Evolutionary conservation across 495 filamentous ascomycete species (phyloP).

Genomic region (Talaromyces liani): DNA sequence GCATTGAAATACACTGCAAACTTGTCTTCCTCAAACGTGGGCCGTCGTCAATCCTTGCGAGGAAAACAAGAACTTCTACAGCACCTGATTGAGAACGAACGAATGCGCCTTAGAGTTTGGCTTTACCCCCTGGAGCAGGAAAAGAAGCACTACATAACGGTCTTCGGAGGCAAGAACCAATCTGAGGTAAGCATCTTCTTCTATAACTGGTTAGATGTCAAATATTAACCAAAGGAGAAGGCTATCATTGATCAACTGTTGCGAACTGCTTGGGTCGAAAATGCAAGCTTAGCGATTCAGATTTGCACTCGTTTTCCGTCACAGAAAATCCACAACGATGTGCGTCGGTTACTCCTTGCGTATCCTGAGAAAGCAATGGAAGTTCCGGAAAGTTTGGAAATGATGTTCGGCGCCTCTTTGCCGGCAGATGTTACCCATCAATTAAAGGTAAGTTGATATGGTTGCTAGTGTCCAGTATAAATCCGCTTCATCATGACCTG

Average conservation of each 20-base stretch:
- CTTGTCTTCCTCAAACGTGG: conserved; percentile 47
- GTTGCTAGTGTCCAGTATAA: not conserved
- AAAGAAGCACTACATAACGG: conserved; percentile 44
- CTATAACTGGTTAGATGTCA: not conserved
- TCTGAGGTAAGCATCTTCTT: conserved; percentile 20
- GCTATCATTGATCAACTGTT: conserved; percentile 45
- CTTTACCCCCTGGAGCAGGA: conserved; percentile 72
- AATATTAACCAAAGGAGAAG: conserved; percentile 15
- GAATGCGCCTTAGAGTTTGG: conserved; percentile 80
- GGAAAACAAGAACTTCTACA: conserved; percentile 73
- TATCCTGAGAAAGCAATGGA: conserved; percentile 73
- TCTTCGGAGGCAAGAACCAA: conserved; percentile 22
- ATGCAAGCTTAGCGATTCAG: conserved; percentile 75
- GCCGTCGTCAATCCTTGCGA: conserved; percentile 57
- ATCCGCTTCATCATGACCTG: not conserved
- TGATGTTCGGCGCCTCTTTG: conserved; percentile 69
- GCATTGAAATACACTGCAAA: conserved; percentile 49
- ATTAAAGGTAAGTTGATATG: conserved; percentile 55
- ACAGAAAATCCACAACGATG: conserved; percentile 58
- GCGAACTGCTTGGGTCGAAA: conserved; percentile 77
- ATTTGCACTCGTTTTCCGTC: conserved; percentile 73
- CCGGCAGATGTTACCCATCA: conserved; percentile 76
- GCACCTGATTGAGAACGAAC: conserved; percentile 76
- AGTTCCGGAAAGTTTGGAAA: conserved; percentile 72
- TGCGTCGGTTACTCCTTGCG: conserved; percentile 70